A percentile compares a stretch with the other conserved stretches of the same genome.
These are phyloP conservation scores for Hibiscus tridactylites DNA, from an alignment of 345 rosid species.

Conservation along the genomic window DNA sequence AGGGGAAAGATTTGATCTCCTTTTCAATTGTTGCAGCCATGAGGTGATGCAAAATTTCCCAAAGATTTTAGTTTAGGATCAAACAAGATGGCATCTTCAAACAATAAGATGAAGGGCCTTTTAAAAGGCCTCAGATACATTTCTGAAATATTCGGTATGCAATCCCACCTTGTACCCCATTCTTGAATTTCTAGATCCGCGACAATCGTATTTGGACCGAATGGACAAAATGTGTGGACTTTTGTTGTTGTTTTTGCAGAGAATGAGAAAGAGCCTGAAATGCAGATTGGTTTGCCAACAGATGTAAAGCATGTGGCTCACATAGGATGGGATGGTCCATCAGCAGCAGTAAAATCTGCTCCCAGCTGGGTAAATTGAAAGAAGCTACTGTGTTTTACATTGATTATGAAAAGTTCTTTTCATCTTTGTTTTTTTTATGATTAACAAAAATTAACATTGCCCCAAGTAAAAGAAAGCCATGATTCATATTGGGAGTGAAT, in stretches of 20 bases:
- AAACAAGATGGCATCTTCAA: conserved; percentile 33
- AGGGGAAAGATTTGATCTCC: not conserved
- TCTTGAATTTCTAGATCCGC: not conserved
- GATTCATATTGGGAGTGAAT: not conserved
- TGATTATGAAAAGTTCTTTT: not conserved
- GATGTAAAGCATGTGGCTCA: conserved; percentile 95
- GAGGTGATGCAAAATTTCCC: not conserved
- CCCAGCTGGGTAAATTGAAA: conserved; percentile 52
- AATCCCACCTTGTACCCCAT: not conserved
- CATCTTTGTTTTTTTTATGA: not conserved
- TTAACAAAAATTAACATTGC: not conserved
- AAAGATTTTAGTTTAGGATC: not conserved
- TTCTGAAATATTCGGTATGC: conserved; percentile 64
- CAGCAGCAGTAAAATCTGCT: conserved; percentile 23
- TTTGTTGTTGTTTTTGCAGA: conserved; percentile 30
- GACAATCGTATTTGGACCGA: not conserved
- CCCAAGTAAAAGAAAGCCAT: not conserved
- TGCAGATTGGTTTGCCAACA: conserved; percentile 78
- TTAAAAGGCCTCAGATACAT: conserved; percentile 68
- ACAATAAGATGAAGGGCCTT: conserved; percentile 73
- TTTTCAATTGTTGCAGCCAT: not conserved
- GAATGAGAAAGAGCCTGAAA: conserved; percentile 66
- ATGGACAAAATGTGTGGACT: not conserved
- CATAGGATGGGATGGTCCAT: conserved; percentile 79
- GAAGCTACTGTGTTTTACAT: not conserved